These are phyloP conservation scores for Aspergillus chevalieri DNA, from an alignment of 2,329 filamentous ascomycete genomes.

Conservation along the genomic window DNA sequence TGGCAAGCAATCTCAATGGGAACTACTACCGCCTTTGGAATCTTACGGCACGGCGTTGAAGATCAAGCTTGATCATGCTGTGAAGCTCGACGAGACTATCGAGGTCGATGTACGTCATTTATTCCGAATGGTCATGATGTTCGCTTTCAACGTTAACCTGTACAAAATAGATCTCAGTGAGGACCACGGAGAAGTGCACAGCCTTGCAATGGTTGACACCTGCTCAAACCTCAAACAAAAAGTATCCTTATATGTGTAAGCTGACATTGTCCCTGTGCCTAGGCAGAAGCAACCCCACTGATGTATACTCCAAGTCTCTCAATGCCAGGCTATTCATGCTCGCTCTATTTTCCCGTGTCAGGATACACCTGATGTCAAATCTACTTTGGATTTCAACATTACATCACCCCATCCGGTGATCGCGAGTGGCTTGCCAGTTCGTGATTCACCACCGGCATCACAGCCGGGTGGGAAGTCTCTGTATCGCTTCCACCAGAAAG, in stretches of 20 bases:
- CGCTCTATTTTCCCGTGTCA: conserved; percentile 93
- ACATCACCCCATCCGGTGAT: conserved; percentile 83
- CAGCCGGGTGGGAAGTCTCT: conserved; percentile 48
- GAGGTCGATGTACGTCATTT: conserved; percentile 41
- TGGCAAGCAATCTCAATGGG: conserved; percentile 60
- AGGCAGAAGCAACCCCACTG: neutral
- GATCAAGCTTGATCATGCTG: conserved; percentile 42
- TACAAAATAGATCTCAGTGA: conserved; percentile 54
- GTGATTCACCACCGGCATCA: conserved; percentile 48
- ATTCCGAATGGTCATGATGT: neutral
- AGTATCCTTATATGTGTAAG: conserved; percentile 84
- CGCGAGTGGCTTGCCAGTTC: conserved; percentile 69
- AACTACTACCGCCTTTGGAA: conserved; percentile 61
- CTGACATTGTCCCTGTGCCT: neutral
- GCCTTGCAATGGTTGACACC: conserved; percentile 93
- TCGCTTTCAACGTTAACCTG: conserved; percentile 1
- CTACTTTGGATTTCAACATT: conserved; percentile 85
- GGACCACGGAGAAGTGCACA: conserved; percentile 82
- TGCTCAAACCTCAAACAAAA: conserved; percentile 89
- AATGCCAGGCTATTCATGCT: conserved; percentile 94
- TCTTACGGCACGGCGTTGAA: conserved; percentile 56
- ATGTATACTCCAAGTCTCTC: conserved; percentile 54
- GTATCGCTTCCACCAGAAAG: conserved; percentile 82
- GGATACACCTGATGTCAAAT: conserved; percentile 95
- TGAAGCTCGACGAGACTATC: conserved; percentile 43